Base-by-base conservation (phyloP, 108 stramenopile species). In the Nannochloropsis oceanica region DNA sequence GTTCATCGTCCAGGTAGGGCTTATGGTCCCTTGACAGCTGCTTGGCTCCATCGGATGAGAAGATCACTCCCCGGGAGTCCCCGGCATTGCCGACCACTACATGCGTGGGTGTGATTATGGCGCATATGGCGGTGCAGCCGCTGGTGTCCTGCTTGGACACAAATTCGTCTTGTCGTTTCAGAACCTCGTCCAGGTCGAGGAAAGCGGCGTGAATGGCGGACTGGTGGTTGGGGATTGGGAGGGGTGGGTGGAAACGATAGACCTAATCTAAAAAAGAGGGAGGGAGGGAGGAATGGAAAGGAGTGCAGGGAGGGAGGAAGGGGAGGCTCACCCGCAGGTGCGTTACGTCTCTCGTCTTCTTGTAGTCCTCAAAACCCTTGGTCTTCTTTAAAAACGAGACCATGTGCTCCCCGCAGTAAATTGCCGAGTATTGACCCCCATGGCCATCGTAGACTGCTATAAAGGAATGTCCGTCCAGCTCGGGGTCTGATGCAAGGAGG, bases 381-480 rank as follows among this genome's bases (percentile, higher is more conserved):
- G 89, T 90, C 13, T 86, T 79, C 82, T 25, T 81, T 80, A 90
- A 84, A 82, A 86, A 84, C 20, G 26, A 13, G 83, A 85, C 88
- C 86, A 90, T 86, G 43, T 89, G 13, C 34, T 81, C 50, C 43
- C 84, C 84, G 13, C 84, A 83, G 25, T 84, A 89, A 8, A 27
- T 84, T 14, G 87, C 85, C 43, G 84, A 83, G 12, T 84, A 81
- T 18, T 25, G 59, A 0, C 88, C 89, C 73, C 88, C 86, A 43
- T 89, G 88, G 11, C 90, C 90, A 79, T 91, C 90, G 43, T 86
- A 89, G 25, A 91, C 84, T n/a, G 89, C 90, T 8, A 91, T 89
- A 43, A 91, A 87, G 8, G 84, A 85, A 87, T 91, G 90, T 13
- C 87, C 89, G 10, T 43, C 27, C 24, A 91, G 44, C 10, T 59